Conservation (phyloP, 179 eudicot genomes). For the Actinidia chinensis region DNA sequence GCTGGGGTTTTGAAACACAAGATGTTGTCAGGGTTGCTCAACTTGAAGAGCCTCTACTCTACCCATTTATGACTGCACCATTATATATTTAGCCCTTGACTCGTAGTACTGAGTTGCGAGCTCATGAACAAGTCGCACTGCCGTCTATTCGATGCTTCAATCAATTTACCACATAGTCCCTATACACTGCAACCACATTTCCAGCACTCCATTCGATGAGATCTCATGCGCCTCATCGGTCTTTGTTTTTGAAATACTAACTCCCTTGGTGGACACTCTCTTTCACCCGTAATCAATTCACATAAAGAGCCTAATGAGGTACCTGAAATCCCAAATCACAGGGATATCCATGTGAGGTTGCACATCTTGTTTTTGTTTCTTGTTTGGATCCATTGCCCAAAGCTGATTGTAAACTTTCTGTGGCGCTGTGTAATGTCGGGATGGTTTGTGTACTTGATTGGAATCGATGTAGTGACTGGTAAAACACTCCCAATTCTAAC, state of each 20-base stretch:
- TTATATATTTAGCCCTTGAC: background rate
- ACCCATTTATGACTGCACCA: no score
- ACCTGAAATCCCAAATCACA: slow-evolving; percentile 24
- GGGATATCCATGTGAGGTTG: background rate
- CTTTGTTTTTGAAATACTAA: slow-evolving; percentile 21
- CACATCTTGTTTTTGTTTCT: background rate
- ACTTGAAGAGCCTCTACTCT: slow-evolving; percentile 13
- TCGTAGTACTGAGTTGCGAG: slow-evolving; percentile 1
- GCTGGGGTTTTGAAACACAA: background rate
- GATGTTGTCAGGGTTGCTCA: slow-evolving; percentile 20
- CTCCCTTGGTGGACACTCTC: slow-evolving; percentile 7
- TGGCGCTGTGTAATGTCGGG: background rate
- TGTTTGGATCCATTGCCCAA: background rate
- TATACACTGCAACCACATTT: slow-evolving; percentile 21
- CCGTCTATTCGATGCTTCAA: slow-evolving; percentile 11
- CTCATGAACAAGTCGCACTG: slow-evolving; percentile 11
- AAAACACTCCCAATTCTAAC: no score
- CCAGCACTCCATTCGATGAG: slow-evolving; percentile 20
- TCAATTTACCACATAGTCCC: slow-evolving; percentile 26
- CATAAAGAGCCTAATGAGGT: slow-evolving; percentile 24
- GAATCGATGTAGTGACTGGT: background rate
- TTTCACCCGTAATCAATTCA: slow-evolving; percentile 17
- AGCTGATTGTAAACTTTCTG: background rate
- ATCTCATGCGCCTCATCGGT: slow-evolving; percentile 20
- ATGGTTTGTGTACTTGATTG: background rate